Percentiles rank a stretch among this genome's conserved stretches.
Evolutionary conservation across 1,284 basidiomycete genomes (phyloP).

Genomic region (Austropuccinia psidii): DNA sequence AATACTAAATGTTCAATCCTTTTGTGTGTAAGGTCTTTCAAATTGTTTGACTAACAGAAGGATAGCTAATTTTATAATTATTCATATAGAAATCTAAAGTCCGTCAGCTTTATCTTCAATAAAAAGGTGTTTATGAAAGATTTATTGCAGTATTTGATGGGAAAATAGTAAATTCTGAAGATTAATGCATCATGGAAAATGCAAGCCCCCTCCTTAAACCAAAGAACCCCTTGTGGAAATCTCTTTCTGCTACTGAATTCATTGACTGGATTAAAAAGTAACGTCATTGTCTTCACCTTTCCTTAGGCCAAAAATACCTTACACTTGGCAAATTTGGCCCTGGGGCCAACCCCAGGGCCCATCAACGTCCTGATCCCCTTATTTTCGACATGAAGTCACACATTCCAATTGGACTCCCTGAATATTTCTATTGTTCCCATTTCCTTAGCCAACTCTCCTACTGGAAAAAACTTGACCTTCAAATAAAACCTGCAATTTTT

Average conservation of each 20-base stretch:
- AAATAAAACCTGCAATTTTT: background rate
- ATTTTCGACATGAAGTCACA: background rate
- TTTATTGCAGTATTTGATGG: conserved; percentile 21
- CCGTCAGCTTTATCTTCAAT: conserved; percentile 24
- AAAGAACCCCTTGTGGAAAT: background rate
- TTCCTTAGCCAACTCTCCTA: conserved; percentile 1
- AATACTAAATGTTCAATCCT: conserved; percentile 4
- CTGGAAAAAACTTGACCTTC: background rate
- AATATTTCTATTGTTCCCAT: background rate
- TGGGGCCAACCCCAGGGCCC: background rate
- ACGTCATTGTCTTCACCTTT: background rate
- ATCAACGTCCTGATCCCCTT: background rate
- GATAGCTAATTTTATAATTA: too few species aligned
- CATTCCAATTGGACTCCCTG: conserved; percentile 25
- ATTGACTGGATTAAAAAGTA: conserved; percentile 23
- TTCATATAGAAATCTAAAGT: conserved; percentile 20
- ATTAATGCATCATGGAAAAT: background rate
- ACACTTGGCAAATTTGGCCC: too few species aligned
- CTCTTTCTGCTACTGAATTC: conserved; percentile 6
- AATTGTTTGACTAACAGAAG: background rate
- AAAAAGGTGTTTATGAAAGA: conserved; percentile 10
- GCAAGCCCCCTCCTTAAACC: background rate
- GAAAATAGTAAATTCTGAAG: conserved; percentile 10
- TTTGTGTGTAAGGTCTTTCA: background rate
- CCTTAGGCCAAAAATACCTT: background rate